Evolutionary conservation across 2,329 filamentous ascomycete species (phyloP).

Genomic region (Chrysoporthe puriensis): DNA sequence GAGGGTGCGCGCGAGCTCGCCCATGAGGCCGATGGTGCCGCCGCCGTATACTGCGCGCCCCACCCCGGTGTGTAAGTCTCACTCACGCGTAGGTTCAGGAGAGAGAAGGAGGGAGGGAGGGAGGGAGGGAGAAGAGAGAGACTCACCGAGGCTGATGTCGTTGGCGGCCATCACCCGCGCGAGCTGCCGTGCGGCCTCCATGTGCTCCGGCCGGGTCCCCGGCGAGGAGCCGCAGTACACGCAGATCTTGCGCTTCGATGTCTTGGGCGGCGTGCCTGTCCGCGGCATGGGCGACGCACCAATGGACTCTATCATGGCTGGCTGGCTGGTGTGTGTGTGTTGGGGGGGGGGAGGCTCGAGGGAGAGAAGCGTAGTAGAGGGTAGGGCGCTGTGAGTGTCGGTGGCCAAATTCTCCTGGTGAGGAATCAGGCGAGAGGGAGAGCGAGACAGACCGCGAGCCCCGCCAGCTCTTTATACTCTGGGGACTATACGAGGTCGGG

Average conservation of each 20-base stretch:
- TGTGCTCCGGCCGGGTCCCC: slow-evolving; percentile 73
- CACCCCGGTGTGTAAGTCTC: too few species aligned
- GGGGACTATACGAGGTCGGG: not conserved
- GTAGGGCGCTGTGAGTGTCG: not conserved
- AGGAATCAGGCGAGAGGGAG: slow-evolving; percentile 4
- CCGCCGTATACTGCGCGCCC: slow-evolving; percentile 77
- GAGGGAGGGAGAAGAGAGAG: not conserved
- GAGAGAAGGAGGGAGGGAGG: not conserved
- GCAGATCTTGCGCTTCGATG: slow-evolving; percentile 70
- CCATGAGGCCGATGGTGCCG: slow-evolving; percentile 94
- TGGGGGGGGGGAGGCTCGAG: not conserved
- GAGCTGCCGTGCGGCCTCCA: slow-evolving; percentile 77
- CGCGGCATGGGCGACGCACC: slow-evolving; percentile 42
- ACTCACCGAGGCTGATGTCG: slow-evolving; percentile 74
- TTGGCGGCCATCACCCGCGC: slow-evolving; percentile 74
- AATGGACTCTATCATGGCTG: slow-evolving; percentile 44
- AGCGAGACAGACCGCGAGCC: slow-evolving; percentile 9
- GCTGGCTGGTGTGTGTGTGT: not conserved
- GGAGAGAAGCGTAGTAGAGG: not conserved
- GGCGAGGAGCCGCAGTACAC: slow-evolving; percentile 89
- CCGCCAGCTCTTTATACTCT: not conserved
- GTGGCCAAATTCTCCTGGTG: not conserved
- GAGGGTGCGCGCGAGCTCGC: slow-evolving; percentile 85
- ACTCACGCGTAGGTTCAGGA: too few species aligned
- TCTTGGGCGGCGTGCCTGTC: slow-evolving; percentile 39